A percentile compares a stretch with the other conserved stretches of the same genome.
Conservation (phyloP, 257 asterid species). For the Lantana camara region DNA sequence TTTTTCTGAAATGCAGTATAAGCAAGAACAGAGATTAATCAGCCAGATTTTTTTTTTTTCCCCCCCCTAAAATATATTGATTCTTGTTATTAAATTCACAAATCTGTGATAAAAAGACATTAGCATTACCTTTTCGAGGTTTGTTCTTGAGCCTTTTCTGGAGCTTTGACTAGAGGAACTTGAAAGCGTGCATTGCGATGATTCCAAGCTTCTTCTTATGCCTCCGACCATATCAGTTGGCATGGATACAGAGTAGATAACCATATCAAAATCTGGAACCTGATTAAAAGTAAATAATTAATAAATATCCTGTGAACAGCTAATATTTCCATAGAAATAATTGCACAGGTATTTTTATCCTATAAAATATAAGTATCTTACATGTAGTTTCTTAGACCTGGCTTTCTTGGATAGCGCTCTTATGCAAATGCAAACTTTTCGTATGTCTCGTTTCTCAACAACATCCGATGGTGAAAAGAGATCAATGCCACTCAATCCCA, state of each 20-base stretch:
- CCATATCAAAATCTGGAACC: conserved; percentile 86
- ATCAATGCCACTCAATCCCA: conserved; percentile 94
- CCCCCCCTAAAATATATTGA: neutral
- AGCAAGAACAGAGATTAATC: conserved; percentile 20
- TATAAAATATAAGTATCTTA: conserved; percentile 30
- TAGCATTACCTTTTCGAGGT: conserved; percentile 48
- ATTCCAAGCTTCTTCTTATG: conserved; percentile 75
- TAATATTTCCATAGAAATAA: neutral
- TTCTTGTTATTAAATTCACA: no score
- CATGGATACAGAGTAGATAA: conserved; percentile 68
- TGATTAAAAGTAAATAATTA: conserved; percentile 32
- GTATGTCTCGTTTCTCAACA: conserved; percentile 71
- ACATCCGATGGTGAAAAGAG: conserved; percentile 96
- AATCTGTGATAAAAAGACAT: neutral
- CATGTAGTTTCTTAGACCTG: conserved; percentile 74
- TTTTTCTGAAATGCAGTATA: conserved; percentile 40
- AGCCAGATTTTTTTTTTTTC: neutral
- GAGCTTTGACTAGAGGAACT: conserved; percentile 57
- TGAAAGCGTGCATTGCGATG: conserved; percentile 64
- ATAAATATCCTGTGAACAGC: neutral
- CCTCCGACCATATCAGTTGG: conserved; percentile 79
- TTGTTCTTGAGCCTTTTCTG: conserved; percentile 39
- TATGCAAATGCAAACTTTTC: conserved; percentile 92
- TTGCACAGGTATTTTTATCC: no score
- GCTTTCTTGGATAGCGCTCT: conserved; percentile 85